Base-by-base conservation (phyloP, 495 filamentous ascomycete species). In the Penicillium roqueforti region DNA sequence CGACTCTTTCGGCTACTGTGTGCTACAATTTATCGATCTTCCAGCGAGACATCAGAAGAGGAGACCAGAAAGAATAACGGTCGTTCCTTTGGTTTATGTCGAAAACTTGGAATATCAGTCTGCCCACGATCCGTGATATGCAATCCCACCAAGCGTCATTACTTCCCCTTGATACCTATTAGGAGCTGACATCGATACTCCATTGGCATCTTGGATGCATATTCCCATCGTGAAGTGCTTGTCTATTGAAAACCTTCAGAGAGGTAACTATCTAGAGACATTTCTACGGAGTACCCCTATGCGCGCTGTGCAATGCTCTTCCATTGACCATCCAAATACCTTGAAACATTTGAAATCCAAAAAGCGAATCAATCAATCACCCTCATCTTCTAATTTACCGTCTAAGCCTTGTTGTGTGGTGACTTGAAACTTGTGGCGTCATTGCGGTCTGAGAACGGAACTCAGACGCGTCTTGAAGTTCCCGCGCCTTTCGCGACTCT, bases 401-500 rank as follows among this genome's bases (percentile, higher is more conserved):
- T 10, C 3, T 31, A 11, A 16, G 2, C 11, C 28, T 31, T 36
- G 39, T 41, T 26, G 41, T 18, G 41, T 31, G 41, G 18, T 25
- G 46, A 25, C 7, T 32, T 32, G 14, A 60, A 36, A 36, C 57
- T 59, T 64, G 65, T 60, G 65, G 56, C 56, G 61, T 63, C 63
- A 68, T 66, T 60, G 62, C n/a, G 47, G 52, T 51, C 28, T 50
- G 51, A n/a, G n/a, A n/a, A n/a, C 62, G 54, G 56, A 55, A 56
- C 60, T 53, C 63, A 56, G 54, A 53, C 62, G 67, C 63, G 63
- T 72, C 70, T 68, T 71, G 72, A 72, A 68, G 64, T 68, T 68
- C 59, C 61, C 63, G 63, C 63, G 57, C 47, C 43, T 65, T 69
- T 68, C 69, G 69, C 69, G 68, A 69, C 68, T 71, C 47, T 36